These are phyloP conservation scores for Paramyrothecium sp. DNA, from an alignment of 2,329 filamentous ascomycete genomes.

Conservation along the genomic window DNA sequence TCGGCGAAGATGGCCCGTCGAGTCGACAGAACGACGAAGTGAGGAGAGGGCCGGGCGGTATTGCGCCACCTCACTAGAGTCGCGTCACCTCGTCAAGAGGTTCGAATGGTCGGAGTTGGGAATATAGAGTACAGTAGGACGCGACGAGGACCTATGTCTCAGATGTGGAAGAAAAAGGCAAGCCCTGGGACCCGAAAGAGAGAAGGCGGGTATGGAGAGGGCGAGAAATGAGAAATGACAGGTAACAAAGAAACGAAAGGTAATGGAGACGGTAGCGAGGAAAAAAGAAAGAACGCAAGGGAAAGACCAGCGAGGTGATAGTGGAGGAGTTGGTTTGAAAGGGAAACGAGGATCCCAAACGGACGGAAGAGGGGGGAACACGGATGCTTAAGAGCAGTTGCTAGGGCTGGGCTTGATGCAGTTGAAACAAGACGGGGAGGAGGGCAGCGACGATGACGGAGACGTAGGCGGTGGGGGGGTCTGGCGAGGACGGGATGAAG, in stretches of 20 bases:
- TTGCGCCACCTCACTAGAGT: not conserved
- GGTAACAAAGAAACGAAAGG: not conserved
- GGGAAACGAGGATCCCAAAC: slow-evolving; percentile 3
- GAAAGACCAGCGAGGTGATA: slow-evolving; percentile 8
- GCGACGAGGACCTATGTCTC: not conserved
- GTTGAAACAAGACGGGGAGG: not conserved
- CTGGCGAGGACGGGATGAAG: not conserved
- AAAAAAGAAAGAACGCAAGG: slow-evolving; percentile 2
- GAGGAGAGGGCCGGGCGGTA: not conserved
- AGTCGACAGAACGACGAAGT: not conserved
- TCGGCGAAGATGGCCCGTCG: not conserved
- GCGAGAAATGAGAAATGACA: not conserved
- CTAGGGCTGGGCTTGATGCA: no score
- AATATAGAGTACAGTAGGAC: not conserved
- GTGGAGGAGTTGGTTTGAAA: slow-evolving; percentile 11
- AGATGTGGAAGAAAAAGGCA: not conserved
- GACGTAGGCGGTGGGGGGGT: not conserved
- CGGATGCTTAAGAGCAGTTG: not conserved
- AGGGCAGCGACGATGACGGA: not conserved
- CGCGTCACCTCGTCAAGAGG: not conserved
- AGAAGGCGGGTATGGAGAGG: not conserved
- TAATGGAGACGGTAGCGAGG: not conserved
- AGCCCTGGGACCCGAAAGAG: not conserved
- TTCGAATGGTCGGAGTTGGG: not conserved
- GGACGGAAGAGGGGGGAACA: not conserved